These are phyloP conservation scores for Sugiyamaella pinicola DNA, from an alignment of 1,139 yeast genomes.

Conservation along the genomic window DNA sequence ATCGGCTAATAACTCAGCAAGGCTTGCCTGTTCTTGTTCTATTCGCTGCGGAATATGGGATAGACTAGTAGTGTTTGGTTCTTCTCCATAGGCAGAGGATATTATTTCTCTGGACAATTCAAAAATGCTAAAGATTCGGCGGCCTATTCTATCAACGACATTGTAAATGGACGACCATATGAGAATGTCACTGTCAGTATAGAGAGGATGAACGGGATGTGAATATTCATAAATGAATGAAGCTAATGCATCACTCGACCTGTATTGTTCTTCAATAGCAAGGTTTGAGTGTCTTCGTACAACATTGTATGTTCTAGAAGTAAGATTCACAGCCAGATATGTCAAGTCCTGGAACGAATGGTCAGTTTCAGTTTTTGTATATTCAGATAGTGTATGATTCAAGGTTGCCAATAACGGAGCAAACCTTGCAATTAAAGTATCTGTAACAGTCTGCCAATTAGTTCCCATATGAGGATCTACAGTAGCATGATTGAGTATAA, in stretches of 20 bases:
- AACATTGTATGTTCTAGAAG: constrained; percentile 46
- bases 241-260: constrained; percentile 32
- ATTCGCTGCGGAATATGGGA: constrained; percentile 1
- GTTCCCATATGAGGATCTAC: constrained; percentile 47
- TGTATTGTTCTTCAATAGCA: background rate
- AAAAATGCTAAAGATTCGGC: constrained; percentile 44
- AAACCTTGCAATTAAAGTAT: constrained; percentile 52
- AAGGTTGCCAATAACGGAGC: constrained; percentile 49
- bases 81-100: constrained; percentile 28
- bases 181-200: constrained; percentile 45
- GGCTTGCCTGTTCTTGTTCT: constrained; percentile 22
- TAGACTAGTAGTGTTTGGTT: constrained; percentile 14
- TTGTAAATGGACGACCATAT: constrained; percentile 51
- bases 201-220: constrained; percentile 46
- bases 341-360: constrained; percentile 12
- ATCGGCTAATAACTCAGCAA: constrained; percentile 33
- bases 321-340: constrained; percentile 37
- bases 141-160: constrained; percentile 45
- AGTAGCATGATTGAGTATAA: constrained; percentile 30
- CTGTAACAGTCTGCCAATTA: constrained; percentile 55
- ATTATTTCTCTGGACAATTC: constrained; percentile 39
- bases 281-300: constrained; percentile 45
- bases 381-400: constrained; percentile 41
- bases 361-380: constrained; percentile 19
- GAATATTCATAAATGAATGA: constrained; percentile 50